Percentiles rank a stretch among this genome's conserved stretches.
phyloP scores from a whole-genome alignment of 192 early-diverging fungal genomes.

The Entophlyctis helioformis region DNA sequence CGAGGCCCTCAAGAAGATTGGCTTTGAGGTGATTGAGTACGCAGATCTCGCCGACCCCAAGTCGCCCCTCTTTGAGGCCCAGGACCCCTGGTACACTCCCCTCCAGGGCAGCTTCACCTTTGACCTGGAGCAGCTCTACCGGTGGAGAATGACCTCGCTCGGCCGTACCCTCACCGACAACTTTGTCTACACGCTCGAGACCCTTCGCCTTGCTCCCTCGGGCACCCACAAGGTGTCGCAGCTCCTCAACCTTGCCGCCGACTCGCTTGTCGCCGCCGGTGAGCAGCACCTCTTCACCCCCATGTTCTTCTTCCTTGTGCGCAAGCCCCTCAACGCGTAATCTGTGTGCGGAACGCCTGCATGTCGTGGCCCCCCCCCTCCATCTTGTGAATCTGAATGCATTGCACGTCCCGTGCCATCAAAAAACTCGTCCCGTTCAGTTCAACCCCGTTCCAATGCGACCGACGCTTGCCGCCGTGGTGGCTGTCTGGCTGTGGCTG shows the following conservation, averaged over 20 bases:
- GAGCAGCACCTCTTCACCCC: conserved; percentile 79
- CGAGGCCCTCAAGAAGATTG: conserved; percentile 67
- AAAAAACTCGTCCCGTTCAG: too few relatives aligned
- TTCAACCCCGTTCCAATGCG: too few relatives aligned
- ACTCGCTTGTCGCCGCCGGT: conserved; percentile 71
- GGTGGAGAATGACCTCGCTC: conserved; percentile 26
- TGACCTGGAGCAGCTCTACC: conserved; percentile 15
- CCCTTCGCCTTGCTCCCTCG: conserved; percentile 67
- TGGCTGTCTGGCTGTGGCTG: too few relatives aligned
- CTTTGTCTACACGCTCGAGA: conserved; percentile 67
- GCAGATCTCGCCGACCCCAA: conserved; percentile 31
- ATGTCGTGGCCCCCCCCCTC: too few relatives aligned
- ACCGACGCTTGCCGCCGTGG: too few relatives aligned
- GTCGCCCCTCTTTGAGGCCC: conserved; percentile 25
- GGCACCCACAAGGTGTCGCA: conserved; percentile 76
- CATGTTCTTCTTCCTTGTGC: conserved; percentile 68
- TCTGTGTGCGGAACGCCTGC: too few relatives aligned
- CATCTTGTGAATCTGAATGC: too few relatives aligned
- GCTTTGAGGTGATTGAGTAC: conserved; percentile 64
- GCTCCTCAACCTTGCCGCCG: conserved; percentile 69
- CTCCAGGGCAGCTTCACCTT: conserved; percentile 47
- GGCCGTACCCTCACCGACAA: conserved; percentile 59
- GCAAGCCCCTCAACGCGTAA: conserved; percentile 32
- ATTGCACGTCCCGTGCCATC: too few relatives aligned
- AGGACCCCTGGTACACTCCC: conserved; percentile 73